phyloP scores from a whole-genome alignment of 2,329 filamentous ascomycete genomes.

The Pseudovirgaria hyperparasitica region DNA sequence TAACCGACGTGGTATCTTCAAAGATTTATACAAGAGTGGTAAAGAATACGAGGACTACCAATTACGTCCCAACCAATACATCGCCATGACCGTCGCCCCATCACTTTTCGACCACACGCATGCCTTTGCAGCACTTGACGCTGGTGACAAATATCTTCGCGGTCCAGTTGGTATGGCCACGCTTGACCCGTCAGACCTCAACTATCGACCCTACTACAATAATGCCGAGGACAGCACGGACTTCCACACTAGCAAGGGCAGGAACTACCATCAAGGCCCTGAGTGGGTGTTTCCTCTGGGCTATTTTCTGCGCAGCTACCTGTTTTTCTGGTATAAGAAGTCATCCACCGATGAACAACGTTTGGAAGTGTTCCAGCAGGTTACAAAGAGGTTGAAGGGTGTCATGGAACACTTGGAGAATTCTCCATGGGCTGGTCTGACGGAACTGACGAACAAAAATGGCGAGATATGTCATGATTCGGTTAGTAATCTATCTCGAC shows the following conservation, averaged over 20 bases:
- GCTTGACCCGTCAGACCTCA: conserved; percentile 78
- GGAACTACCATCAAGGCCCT: conserved; percentile 96
- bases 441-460: conserved; percentile 85
- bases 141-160: conserved; percentile 67
- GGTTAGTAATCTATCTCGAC: conserved; percentile 39
- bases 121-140: conserved; percentile 64
- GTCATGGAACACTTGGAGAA: conserved; percentile 76
- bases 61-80: conserved; percentile 82
- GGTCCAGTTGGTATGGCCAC: conserved; percentile 94
- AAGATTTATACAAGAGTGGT: conserved; percentile 84
- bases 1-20: conserved; percentile 94
- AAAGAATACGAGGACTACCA: conserved; percentile 98
- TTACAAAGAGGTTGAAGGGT: conserved; percentile 66
- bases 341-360: conserved; percentile 53
- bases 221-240: conserved; percentile 89
- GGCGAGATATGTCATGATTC: conserved; percentile 79
- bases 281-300: conserved; percentile 98
- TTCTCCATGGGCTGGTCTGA: conserved; percentile 78
- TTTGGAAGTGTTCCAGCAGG: conserved; percentile 87
- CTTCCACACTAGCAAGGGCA: conserved; percentile 83
- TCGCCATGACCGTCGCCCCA: conserved; percentile 89
- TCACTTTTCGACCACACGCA: conserved; percentile 70
- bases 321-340: conserved; percentile 77
- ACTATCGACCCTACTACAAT: conserved; percentile 89
- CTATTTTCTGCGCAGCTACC: conserved; percentile 81